phyloP scores from a whole-genome alignment of 1,284 basidiomycete genomes.

The Meira miltonrushii region DNA sequence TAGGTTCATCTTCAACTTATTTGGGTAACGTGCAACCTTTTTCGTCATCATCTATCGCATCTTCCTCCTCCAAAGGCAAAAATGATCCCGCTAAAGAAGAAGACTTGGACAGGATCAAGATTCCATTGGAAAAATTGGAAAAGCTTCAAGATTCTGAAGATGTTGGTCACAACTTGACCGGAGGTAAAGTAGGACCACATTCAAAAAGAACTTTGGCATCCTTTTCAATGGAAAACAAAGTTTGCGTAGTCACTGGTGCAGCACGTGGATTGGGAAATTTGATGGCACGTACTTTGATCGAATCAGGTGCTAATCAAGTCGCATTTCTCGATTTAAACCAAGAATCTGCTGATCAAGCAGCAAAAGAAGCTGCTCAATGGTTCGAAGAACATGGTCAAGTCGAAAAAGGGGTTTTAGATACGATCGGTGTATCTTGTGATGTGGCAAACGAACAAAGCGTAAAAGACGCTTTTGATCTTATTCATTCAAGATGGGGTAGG shows the following conservation, averaged over 20 bases:
- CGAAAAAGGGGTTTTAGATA: slow-evolving; percentile 62
- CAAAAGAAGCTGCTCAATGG: slow-evolving; percentile 65
- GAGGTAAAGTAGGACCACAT: slow-evolving; percentile 33
- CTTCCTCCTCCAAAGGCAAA: neutral
- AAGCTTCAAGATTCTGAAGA: slow-evolving; percentile 26
- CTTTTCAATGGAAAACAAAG: slow-evolving; percentile 58
- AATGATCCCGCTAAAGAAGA: neutral
- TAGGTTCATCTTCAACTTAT: neutral
- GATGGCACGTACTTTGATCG: slow-evolving; percentile 67
- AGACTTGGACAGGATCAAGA: neutral
- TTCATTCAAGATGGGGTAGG: slow-evolving; percentile 65
- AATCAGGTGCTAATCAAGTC: slow-evolving; percentile 77
- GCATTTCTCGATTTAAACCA: slow-evolving; percentile 79
- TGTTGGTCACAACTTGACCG: slow-evolving; percentile 39
- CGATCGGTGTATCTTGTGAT: slow-evolving; percentile 78
- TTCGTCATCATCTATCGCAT: neutral
- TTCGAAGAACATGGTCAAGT: slow-evolving; percentile 62
- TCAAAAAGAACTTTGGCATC: slow-evolving; percentile 37
- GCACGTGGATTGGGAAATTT: slow-evolving; percentile 63
- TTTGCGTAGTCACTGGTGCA: slow-evolving; percentile 88
- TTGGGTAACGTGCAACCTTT: neutral
- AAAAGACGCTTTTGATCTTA: slow-evolving; percentile 21
- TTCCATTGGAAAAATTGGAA: slow-evolving; percentile 19
- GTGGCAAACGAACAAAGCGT: slow-evolving; percentile 67
- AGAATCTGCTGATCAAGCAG: slow-evolving; percentile 67